These are phyloP conservation scores for Clonostachys sp. DNA, from an alignment of 2,329 filamentous ascomycete species.

Conservation along the genomic window DNA sequence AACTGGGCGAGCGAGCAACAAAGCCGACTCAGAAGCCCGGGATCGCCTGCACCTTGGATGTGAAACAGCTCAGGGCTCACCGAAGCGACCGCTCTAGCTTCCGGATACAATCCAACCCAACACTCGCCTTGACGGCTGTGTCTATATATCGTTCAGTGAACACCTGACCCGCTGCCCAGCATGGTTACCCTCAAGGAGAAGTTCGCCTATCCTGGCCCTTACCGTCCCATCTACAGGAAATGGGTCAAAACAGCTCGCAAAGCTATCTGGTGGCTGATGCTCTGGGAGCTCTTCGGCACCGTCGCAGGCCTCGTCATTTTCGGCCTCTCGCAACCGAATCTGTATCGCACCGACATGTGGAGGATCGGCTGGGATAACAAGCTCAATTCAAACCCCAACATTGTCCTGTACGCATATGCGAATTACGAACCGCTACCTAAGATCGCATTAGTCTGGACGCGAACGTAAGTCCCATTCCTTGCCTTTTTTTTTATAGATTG, in stretches of 20 bases:
- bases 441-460: conserved; percentile 68
- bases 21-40: too few species aligned
- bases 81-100: too few species aligned
- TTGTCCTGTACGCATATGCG: conserved; percentile 68
- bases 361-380: conserved; percentile 63
- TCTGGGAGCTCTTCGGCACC: conserved; percentile 60
- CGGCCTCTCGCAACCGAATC: conserved; percentile 68
- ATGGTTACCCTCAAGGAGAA: conserved; percentile 8
- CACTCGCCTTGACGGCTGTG: too few species aligned
- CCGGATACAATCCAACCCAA: too few species aligned
- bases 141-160: too few species aligned
- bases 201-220: conserved; percentile 16
- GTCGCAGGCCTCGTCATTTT: conserved; percentile 66
- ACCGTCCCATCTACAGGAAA: conserved; percentile 53
- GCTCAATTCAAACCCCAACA: conserved; percentile 70
- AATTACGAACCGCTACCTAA: conserved; percentile 61
- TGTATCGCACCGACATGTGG: conserved; percentile 71
- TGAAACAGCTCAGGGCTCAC: too few species aligned
- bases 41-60: too few species aligned
- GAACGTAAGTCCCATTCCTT: conserved; percentile 49
- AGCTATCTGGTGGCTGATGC: conserved; percentile 59
- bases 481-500: not conserved
- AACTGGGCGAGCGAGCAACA: too few species aligned
- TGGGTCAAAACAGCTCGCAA: conserved; percentile 46
- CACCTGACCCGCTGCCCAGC: not conserved